Percentiles rank a stretch among this genome's conserved stretches.
phyloP scores from a whole-genome alignment of 1,284 basidiomycete genomes.

The Leccinum laetum region DNA sequence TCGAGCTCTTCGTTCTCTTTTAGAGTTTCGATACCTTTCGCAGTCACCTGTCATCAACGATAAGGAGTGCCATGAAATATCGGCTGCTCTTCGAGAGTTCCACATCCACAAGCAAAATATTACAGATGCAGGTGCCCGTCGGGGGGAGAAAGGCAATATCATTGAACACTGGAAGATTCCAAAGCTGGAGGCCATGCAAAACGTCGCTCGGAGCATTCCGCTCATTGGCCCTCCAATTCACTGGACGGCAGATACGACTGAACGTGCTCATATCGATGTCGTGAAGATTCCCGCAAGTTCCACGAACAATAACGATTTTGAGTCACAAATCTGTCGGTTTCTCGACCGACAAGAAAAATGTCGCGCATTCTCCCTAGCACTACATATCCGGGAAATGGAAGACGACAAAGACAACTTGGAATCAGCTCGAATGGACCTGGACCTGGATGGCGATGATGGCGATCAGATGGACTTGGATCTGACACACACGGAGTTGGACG shows the following conservation, averaged over 20 bases:
- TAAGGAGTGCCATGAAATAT: background rate
- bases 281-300: background rate
- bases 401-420: background rate
- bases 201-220: background rate
- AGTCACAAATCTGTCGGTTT: background rate
- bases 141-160: background rate
- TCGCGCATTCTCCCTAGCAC: background rate
- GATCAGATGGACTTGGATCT: background rate
- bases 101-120: background rate
- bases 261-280: background rate
- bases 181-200: background rate
- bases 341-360: background rate
- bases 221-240: background rate
- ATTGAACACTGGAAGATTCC: background rate
- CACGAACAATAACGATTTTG: background rate
- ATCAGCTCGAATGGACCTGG: background rate
- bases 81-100: background rate
- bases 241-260: background rate
- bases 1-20: background rate
- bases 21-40: background rate
- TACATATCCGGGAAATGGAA: background rate
- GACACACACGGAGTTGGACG: background rate
- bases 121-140: background rate
- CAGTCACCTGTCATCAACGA: background rate
- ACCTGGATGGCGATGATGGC: background rate